Conservation (phyloP, 1,284 basidiomycete species). For the Ceratobasidium sp. region DNA sequence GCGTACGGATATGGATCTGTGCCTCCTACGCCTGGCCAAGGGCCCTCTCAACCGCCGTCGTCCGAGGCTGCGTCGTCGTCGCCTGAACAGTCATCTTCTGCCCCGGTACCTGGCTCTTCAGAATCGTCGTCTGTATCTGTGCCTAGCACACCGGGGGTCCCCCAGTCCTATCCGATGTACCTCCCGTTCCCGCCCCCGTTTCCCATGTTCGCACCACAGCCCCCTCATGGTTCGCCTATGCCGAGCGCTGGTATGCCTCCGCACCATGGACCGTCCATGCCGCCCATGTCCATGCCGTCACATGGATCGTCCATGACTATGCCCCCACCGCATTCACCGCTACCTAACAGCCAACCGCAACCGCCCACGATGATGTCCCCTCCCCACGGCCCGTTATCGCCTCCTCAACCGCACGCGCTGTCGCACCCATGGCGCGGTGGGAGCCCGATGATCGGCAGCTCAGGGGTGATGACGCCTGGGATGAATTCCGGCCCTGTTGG, state of each 20-base stretch:
- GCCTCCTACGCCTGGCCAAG: background rate
- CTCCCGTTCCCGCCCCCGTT: constrained; percentile 7
- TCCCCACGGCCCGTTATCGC: constrained; percentile 15
- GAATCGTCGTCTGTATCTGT: background rate
- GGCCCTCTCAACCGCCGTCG: background rate
- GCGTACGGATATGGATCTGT: constrained; percentile 26
- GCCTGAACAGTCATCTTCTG: background rate
- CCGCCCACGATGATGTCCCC: constrained; percentile 17
- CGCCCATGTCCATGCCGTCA: background rate
- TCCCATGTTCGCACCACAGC: constrained; percentile 14
- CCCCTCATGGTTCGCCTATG: constrained; percentile 20
- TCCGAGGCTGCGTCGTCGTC: background rate
- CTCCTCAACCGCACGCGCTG: constrained; percentile 22
- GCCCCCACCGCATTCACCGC: background rate
- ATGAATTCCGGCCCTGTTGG: background rate
- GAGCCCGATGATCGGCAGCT: constrained; percentile 17
- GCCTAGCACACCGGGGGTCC: background rate
- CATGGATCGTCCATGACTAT: background rate
- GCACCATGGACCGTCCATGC: background rate
- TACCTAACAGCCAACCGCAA: too few species aligned
- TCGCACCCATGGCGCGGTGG: constrained; percentile 4
- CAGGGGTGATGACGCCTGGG: background rate
- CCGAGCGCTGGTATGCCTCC: background rate
- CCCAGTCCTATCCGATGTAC: constrained; percentile 1
- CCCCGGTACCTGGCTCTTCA: background rate